Evolutionary conservation across 2,329 filamentous ascomycete genomes (phyloP), one percentile per base, ranked within the genome.

Genomic region (Nemania bipapillata): DNA sequence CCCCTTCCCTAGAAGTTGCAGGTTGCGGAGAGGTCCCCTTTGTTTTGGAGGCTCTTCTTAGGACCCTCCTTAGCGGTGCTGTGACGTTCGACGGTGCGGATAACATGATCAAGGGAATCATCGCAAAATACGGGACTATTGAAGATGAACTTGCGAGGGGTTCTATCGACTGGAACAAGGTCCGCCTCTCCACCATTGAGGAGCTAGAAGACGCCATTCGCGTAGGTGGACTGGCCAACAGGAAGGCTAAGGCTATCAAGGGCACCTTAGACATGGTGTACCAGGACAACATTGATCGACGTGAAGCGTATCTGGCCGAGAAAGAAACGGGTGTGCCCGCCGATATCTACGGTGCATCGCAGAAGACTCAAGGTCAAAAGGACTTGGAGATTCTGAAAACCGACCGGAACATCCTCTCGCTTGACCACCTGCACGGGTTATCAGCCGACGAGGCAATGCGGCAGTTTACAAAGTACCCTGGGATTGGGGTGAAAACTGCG

Each of bases 111-210:
- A 82, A 81, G 66, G 89, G 89, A 0, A 83, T 96, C 0, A 87
- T 90, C 2, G 75, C 86, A 20, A 85, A 81, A 37, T 94, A 91
- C 70, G 91, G 92, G 0, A 83, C 88, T 20, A 80, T 91, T 3
- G 77, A 88, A 35, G 83, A 86, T 49, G 89, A 91, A 6, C 81
- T 90, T 9, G 91, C 90, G 4, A 89, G 90, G 73, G 90, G 90
- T 2, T 92, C 90, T 63, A 90, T 94, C 7, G 83, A 94, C 76
- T 95, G 91, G 91, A 87, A 93, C 72, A 88, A 87, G 9, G 90
- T 94, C 1, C 86, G 89, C 24, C 78, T 81, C 28, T 87, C 89
- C 1, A 79, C 87, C 0, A 77, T 87, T 4, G 82, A 86, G 45
- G 87, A 91, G 5, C 83, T 96, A n/a, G 87, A 86, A 53, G 81